Evolutionary conservation across 164 flowering plant species (phyloP).

Genomic region (Aristolochia fimbriata): DNA sequence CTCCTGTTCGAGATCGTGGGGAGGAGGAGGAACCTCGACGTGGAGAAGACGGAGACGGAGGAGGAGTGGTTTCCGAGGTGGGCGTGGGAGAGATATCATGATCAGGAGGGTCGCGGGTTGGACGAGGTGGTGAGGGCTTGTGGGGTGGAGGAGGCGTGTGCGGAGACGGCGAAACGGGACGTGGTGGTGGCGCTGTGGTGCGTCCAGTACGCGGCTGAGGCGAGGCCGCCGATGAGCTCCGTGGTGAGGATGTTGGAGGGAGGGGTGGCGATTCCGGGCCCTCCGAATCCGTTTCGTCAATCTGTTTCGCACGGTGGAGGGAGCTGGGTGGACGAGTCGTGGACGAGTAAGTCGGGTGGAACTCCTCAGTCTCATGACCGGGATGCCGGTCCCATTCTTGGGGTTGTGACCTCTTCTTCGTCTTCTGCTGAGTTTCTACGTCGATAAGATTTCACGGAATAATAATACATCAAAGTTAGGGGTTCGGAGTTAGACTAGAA

Average conservation of each 20-base stretch:
- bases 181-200: slow-evolving; percentile 2
- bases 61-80: not conserved
- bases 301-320: not conserved
- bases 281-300: slow-evolving; percentile 1
- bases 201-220: not conserved
- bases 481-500: too few species aligned
- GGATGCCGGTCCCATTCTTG: too few species aligned
- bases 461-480: too few species aligned
- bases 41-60: not conserved
- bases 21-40: not conserved
- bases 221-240: slow-evolving; percentile 1
- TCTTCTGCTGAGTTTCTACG: too few species aligned
- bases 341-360: too few species aligned
- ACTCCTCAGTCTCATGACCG: too few species aligned
- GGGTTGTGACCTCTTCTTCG: too few species aligned
- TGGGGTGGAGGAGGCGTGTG: not conserved
- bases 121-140: not conserved
- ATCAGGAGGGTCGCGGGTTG: not conserved
- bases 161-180: not conserved
- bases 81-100: not conserved
- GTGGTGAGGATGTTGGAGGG: slow-evolving; percentile 3
- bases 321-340: slow-evolving; percentile 31
- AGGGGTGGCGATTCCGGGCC: not conserved
- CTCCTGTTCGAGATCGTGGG: slow-evolving; percentile 1
- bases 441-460: too few species aligned